A percentile compares a stretch with the other conserved stretches of the same genome.
phyloP scores from a whole-genome alignment of 192 early-diverging fungal species.

The Podila horticola region DNA sequence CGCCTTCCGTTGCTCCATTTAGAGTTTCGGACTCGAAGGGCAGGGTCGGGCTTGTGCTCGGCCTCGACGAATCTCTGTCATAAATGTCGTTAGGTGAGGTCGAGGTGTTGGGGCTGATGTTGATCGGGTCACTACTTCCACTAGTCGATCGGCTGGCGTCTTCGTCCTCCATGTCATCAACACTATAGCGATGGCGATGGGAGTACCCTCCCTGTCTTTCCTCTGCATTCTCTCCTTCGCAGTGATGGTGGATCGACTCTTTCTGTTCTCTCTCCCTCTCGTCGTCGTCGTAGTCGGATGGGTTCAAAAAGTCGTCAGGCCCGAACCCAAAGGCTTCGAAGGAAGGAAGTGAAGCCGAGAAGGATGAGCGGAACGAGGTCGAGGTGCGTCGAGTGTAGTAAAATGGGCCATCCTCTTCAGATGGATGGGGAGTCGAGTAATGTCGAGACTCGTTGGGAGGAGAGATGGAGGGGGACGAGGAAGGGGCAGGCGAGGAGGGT shows the following conservation, averaged over 20 bases:
- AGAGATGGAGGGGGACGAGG: background rate
- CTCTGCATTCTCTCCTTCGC: background rate
- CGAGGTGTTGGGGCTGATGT: background rate
- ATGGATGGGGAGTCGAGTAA: too few relatives aligned
- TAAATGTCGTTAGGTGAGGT: background rate
- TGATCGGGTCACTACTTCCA: background rate
- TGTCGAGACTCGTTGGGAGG: background rate
- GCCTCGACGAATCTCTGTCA: background rate
- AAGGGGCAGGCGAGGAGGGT: background rate
- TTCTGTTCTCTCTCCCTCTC: background rate
- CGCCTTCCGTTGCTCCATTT: background rate
- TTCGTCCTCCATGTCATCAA: background rate
- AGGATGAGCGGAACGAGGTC: constrained; percentile 19
- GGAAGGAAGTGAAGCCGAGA: constrained; percentile 6
- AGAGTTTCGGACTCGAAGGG: constrained; percentile 17
- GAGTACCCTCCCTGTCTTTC: background rate
- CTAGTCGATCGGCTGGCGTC: too few relatives aligned
- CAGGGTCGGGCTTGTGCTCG: constrained; percentile 5
- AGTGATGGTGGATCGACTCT: background rate
- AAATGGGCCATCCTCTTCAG: background rate
- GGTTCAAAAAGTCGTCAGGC: constrained; percentile 19
- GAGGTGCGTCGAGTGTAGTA: constrained; percentile 25
- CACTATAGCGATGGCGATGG: background rate
- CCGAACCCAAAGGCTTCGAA: constrained; percentile 33
- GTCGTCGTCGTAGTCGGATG: background rate